Conservation (phyloP, 2,329 filamentous ascomycete species). For the Pyricularia pennisetigena region DNA sequence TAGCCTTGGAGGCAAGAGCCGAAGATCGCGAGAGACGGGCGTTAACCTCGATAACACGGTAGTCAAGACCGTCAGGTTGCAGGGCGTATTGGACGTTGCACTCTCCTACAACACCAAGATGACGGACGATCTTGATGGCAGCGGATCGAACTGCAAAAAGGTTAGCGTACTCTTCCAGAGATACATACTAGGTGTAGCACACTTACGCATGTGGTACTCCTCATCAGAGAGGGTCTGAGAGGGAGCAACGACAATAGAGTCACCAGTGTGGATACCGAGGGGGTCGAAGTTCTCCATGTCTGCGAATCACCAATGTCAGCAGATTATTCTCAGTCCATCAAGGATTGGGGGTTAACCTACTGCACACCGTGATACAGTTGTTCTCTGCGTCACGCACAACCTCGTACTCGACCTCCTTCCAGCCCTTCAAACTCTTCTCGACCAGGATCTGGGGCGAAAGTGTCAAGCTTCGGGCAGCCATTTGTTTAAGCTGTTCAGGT, state of each 20-base stretch:
- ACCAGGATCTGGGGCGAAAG: conserved; percentile 94
- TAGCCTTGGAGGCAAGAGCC: conserved; percentile 91
- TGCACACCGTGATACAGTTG: conserved; percentile 99
- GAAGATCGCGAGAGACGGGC: conserved; percentile 92
- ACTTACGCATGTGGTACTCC: conserved; percentile 82
- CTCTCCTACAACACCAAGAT: conserved; percentile 94
- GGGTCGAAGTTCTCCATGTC: conserved; percentile 99
- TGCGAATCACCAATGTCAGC: not conserved
- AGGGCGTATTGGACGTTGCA: conserved; percentile 98
- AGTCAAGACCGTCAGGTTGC: conserved; percentile 90
- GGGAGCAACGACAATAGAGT: conserved; percentile 95
- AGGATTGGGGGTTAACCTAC: not conserved
- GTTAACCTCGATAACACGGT: conserved; percentile 99
- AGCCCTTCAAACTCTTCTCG: conserved; percentile 51
- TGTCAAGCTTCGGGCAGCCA: conserved; percentile 86
- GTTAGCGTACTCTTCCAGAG: not conserved
- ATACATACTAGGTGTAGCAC: not conserved
- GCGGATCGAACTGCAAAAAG: conserved; percentile 61
- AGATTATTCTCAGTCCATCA: not conserved
- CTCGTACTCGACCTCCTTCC: conserved; percentile 91
- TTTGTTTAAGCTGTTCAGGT: conserved; percentile 29
- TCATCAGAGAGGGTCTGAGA: conserved; percentile 95
- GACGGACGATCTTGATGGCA: conserved; percentile 92
- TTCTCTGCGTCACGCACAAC: conserved; percentile 91
- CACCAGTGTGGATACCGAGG: conserved; percentile 93